Base-by-base conservation (phyloP, 371 early-diverging fungal species). In the Coemansia sp. region DNA sequence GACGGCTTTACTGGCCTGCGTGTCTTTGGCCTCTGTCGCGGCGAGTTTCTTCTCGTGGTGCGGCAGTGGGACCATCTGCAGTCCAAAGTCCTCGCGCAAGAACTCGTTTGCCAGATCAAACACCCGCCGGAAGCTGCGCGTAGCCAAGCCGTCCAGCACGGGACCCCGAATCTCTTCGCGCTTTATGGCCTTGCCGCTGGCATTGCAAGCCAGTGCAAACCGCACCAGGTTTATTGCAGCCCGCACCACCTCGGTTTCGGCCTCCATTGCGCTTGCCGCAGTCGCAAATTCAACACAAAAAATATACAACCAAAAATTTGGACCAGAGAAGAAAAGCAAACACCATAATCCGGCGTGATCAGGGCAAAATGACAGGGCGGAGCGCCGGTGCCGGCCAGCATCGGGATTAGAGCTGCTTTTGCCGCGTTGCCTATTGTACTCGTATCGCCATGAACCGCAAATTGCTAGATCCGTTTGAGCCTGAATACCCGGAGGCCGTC, bases 401-500 rank as follows among this genome's bases (percentile, higher is more conserved):
- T 24, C 24, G 24, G 24, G 24, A 24, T 24, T 24, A 24, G 24
- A 24, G 24, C 24, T 24, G 24, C 24, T 24, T 24, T 24, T 24
- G 24, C 24, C 0, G 24, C 18, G 8, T 44, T 44, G 46, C 18
- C n/a, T 44, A 44, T n/a, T 44, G 18, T 16, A 44, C 24, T 24
- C 24, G 24, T 24, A 24, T 24, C 44, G 18, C 18, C 18, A 75
- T 75, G 74, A 70, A 76, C 53, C 50, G 74, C 6, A 67, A 76
- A 55, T 54, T 72, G 58, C 69, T 72, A 86, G 94, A 92, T 75
- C 94, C 94, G 39, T 93, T 89, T 79, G 91, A 87, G 58, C 91
- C 89, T 46, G 90, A 93, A 72, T 89, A 87, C 57, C 93, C 93
- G 8, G 90, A 91, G 64, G 77, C 84, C 40, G 87, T 93, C 43